Base-by-base conservation (phyloP, 2,329 filamentous ascomycete species). In the Aspergillus unguis region DNA sequence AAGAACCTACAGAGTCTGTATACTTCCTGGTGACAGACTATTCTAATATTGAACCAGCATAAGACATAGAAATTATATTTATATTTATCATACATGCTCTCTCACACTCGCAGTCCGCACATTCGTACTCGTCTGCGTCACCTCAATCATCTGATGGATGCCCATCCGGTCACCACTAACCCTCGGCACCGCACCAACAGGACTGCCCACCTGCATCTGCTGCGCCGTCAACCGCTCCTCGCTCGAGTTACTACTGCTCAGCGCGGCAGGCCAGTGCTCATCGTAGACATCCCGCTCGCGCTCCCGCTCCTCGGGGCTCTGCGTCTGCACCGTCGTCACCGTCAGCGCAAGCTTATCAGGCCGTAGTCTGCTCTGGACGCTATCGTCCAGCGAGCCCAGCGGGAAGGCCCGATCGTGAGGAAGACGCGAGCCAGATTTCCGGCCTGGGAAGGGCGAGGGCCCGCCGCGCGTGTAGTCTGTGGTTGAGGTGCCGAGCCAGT, bases 131-230 rank as follows among this genome's bases (percentile, higher is more conserved):
- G 48, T 51, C 42, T 51, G 48, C 33, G 48, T 44, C 17, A 51
- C 48, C 32, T 51, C 48, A 45, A 51, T 41, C 26, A 44, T 25
- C 42, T 46, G 48, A 33, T 51, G 48, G 23, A 52, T 52, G 33
- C 33, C 33, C 17, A 17, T n/a, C 25, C 33, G n/a, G 4, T 26
- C 37, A 17, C 23, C 8, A 26, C 47, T 43, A 23, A 27, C n/a
- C 17, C 36, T 23, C 17, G 36, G n/a, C 36, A 23, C n/a, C 36
- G n/a, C 26, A 25, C 26, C 26, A 5, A 3, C n/a, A 5, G n/a
- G 17, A 8, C 6, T 7, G 35, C 44, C 38, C 32, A 7, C 11
- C n/a, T 6, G n/a, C 6, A 23, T 38, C 36, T 26, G 23, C 23
- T 31, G 31, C 28, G 4, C 10, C 17, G 48, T 51, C 35, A 51